Evolutionary conservation across 1,139 yeast genomes (phyloP).

Genomic region (Komagataea norvegica): DNA sequence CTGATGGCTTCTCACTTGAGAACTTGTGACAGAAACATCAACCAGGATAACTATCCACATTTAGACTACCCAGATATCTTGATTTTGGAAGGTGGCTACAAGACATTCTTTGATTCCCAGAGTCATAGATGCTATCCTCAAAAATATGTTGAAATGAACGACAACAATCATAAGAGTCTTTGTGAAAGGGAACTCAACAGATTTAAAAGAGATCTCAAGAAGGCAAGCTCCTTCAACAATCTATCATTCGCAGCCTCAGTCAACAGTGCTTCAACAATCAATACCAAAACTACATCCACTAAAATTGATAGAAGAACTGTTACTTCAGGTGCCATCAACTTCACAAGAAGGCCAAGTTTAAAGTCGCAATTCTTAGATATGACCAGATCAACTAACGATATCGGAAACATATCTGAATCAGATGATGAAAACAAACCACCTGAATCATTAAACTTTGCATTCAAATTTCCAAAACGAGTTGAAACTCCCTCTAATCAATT

Average conservation of each 20-base stretch:
- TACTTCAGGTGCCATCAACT: conserved; percentile 19
- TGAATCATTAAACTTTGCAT: conserved; percentile 23
- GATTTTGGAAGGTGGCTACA: conserved; percentile 88
- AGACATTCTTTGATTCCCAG: conserved; percentile 59
- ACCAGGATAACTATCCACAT: conserved; percentile 72
- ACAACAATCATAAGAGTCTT: conserved; percentile 54
- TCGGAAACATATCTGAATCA: conserved; percentile 3
- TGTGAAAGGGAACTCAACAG: conserved; percentile 72
- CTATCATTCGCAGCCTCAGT: conserved; percentile 27
- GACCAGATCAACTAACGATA: conserved; percentile 14
- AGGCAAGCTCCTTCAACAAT: conserved; percentile 33
- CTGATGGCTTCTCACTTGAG: conserved; percentile 84
- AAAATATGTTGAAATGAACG: conserved; percentile 84
- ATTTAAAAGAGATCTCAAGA: conserved; percentile 57
- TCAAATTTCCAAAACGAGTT: conserved; percentile 22
- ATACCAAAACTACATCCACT: conserved; percentile 1
- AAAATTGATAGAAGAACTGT: conserved; percentile 21
- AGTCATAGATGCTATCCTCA: conserved; percentile 62
- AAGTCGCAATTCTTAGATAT: conserved; percentile 18
- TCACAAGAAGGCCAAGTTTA: conserved; percentile 18
- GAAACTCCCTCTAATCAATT: not conserved
- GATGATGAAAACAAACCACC: conserved; percentile 23
- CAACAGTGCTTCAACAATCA: conserved; percentile 12
- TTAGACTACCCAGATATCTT: conserved; percentile 84
- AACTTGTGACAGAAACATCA: conserved; percentile 71